Evolutionary conservation across 306 rosid genomes (phyloP).

Genomic region (Pyrus communis): DNA sequence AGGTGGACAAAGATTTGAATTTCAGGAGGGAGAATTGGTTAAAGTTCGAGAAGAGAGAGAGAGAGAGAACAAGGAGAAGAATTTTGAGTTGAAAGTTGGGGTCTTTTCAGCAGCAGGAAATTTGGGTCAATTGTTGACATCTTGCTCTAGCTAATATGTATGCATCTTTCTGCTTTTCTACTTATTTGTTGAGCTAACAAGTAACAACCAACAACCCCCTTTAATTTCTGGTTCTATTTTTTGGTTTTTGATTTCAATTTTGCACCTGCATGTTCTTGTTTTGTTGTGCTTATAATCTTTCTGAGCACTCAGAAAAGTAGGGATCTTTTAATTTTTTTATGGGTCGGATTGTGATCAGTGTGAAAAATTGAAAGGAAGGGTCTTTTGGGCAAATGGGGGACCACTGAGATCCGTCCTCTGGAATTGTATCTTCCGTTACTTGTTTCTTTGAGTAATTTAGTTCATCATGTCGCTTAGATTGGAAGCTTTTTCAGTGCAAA

Average conservation of each 20-base stretch:
- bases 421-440: constrained; percentile 4
- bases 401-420: constrained; percentile 23
- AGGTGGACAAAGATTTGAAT: neutral
- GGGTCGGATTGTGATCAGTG: constrained; percentile 4
- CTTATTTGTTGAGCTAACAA: neutral
- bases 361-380: constrained; percentile 1
- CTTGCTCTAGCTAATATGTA: neutral
- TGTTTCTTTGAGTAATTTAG: constrained; percentile 7
- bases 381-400: constrained; percentile 18
- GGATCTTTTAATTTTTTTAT: constrained; percentile 9
- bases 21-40: constrained; percentile 10
- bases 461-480: constrained; percentile 15
- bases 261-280: neutral
- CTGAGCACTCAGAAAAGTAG: neutral
- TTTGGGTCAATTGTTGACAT: neutral
- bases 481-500: neutral
- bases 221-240: neutral
- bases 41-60: neutral
- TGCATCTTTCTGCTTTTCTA: neutral
- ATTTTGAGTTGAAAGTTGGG: neutral
- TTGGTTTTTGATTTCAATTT: neutral
- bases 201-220: neutral
- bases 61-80: neutral
- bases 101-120: neutral
- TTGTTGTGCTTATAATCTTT: neutral